phyloP scores from a whole-genome alignment of 306 rosid genomes.

The Gastrolobium bilobum region DNA sequence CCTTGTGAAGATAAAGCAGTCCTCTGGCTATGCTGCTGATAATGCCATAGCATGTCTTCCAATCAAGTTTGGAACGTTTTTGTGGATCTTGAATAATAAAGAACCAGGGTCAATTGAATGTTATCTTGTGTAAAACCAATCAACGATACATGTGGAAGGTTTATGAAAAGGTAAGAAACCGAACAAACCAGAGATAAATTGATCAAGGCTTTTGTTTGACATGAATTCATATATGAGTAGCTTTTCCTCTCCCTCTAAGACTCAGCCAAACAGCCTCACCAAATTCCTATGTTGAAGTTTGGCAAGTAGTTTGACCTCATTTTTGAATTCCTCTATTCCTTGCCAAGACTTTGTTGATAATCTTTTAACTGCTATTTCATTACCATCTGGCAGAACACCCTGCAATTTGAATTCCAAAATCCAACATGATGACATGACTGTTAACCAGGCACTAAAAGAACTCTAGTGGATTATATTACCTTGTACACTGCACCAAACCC shows the following conservation, averaged over 20 bases:
- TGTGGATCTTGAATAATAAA: slow-evolving; percentile 50
- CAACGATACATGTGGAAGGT: background rate
- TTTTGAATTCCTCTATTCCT: slow-evolving; percentile 72
- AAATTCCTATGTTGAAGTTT: slow-evolving; percentile 79
- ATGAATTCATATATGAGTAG: slow-evolving; percentile 69
- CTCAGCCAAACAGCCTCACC: slow-evolving; percentile 70
- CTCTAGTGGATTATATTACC: slow-evolving; percentile 25
- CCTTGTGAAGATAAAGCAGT: slow-evolving; percentile 68
- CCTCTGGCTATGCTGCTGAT: slow-evolving; percentile 61
- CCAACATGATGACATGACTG: background rate
- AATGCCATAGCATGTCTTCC: slow-evolving; percentile 57
- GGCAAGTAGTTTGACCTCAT: slow-evolving; percentile 64
- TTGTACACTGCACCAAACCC: slow-evolving; percentile 56
- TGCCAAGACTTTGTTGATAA: slow-evolving; percentile 71
- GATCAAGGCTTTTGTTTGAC: slow-evolving; percentile 74
- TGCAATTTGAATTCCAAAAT: slow-evolving; percentile 40
- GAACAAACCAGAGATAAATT: slow-evolving; percentile 64
- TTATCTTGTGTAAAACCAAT: background rate
- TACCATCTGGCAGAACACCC: slow-evolving; percentile 71
- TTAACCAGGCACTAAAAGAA: background rate
- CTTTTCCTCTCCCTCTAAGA: slow-evolving; percentile 68
- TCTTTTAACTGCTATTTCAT: slow-evolving; percentile 71
- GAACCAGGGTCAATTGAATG: background rate
- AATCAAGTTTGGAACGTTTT: slow-evolving; percentile 54
- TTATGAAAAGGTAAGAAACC: background rate